A percentile compares a stretch with the other conserved stretches of the same genome.
These are phyloP conservation scores for Salix suchowensis DNA, from an alignment of 345 rosid genomes.

Conservation along the genomic window DNA sequence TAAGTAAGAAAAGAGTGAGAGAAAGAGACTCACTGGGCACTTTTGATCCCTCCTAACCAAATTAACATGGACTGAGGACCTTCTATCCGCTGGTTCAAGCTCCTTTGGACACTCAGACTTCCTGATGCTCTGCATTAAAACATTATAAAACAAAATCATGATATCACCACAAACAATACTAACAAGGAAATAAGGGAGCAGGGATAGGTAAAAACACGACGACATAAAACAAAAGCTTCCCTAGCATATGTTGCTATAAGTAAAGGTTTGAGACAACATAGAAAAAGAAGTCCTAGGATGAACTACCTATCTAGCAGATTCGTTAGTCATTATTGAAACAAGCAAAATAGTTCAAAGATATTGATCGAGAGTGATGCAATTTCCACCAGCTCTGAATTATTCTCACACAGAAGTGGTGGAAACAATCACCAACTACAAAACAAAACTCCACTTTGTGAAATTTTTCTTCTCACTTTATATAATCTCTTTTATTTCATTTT, in stretches of 20 bases:
- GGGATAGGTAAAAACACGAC: not conserved
- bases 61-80: conserved; percentile 78
- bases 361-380: not conserved
- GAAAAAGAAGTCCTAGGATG: not conserved
- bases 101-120: conserved; percentile 95
- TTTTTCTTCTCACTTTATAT: too few species aligned
- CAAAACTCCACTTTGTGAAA: not conserved
- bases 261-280: not conserved
- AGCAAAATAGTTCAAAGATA: not conserved
- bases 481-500: conserved; percentile 1
- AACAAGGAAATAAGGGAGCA: too few species aligned
- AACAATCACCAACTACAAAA: not conserved
- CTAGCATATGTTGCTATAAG: not conserved
- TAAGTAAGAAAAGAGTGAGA: not conserved
- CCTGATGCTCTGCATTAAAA: conserved; percentile 61
- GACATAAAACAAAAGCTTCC: not conserved
- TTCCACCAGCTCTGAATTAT: not conserved
- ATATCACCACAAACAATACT: not conserved
- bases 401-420: not conserved
- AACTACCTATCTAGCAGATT: not conserved
- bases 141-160: not conserved
- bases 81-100: conserved; percentile 86
- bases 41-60: conserved; percentile 70
- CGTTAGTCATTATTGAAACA: not conserved
- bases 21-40: conserved; percentile 57